Base-by-base conservation (phyloP, 176 grass and related monocot species). In the Ensete ventricosum region DNA sequence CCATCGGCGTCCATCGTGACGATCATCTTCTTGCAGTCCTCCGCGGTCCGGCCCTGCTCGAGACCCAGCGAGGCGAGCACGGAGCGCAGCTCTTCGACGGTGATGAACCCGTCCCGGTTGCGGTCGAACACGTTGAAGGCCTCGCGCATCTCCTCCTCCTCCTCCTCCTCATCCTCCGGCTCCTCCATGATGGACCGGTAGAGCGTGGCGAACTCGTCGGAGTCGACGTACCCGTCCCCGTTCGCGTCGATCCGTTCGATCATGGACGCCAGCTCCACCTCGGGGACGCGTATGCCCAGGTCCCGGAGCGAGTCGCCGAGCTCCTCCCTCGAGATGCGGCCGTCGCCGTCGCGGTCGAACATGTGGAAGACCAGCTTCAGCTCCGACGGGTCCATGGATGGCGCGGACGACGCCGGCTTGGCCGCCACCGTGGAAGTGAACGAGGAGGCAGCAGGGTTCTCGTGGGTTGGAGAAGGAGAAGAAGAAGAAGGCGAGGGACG, bases 111-210 rank as follows among this genome's bases (percentile, higher is more conserved):
- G 21, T 74, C 72, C 7, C 72, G 22, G 53, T 74, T 74, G 53
- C 57, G 72, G 72, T 74, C 72, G 72, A 74, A 74, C 53, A 74
- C 72, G 22, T 74, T 74, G 72, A 74, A 74, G 53, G 72, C 72
- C 72, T 58, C 72, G 52, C 72, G 72, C 72, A 74, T 58, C 53
- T 74, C 72, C 53, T 57, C 72, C 72, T 74, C 72, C 52, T 74
- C 72, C 53, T 74, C 53, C 53, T 23, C 53, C 53, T 74, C 72
- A 1, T 57, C 72, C 72, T 74, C 53, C 53, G 23, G 72, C 53
- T 74, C 72, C 3, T 57, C 72, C 72, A 43, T 57, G 72, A 74
- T 58, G 23, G 53, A 55, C 72, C 34, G 52, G 52, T 74, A 74
- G 21, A 74, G 72, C 72, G 23, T 17, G 11, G 53, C 53, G 72